Percentiles rank a stretch among this genome's conserved stretches.
Conservation (phyloP, 768 basidiomycete genomes). For the Kwoniella pini region DNA sequence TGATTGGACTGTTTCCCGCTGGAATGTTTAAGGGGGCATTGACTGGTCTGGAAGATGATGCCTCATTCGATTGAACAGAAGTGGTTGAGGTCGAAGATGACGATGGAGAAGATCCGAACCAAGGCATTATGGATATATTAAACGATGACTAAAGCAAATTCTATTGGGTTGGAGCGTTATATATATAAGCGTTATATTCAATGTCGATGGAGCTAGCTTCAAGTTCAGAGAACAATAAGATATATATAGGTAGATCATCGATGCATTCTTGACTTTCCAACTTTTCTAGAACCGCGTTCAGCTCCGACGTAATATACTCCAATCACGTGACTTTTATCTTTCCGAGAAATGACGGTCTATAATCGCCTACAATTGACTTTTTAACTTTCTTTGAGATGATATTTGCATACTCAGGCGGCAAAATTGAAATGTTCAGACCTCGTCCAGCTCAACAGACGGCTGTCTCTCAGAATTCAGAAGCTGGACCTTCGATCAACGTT, state of each 20-base stretch:
- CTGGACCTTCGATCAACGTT: constrained; percentile 22
- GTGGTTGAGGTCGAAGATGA: not conserved
- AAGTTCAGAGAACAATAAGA: not conserved
- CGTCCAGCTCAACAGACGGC: constrained; percentile 8
- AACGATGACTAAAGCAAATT: too few species aligned
- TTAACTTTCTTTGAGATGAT: not conserved
- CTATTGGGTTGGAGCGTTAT: too few species aligned
- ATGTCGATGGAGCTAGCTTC: not conserved
- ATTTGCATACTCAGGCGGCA: too few species aligned
- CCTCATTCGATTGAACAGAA: too few species aligned
- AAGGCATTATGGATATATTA: not conserved
- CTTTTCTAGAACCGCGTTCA: not conserved
- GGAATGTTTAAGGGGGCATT: constrained; percentile 42
- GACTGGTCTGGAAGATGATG: not conserved
- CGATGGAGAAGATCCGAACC: not conserved
- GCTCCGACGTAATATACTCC: not conserved
- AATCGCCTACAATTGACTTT: not conserved
- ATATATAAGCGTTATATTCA: too few species aligned
- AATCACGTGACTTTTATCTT: constrained; percentile 4
- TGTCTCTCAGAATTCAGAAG: not conserved
- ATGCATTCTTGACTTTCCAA: not conserved
- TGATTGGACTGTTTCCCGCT: constrained; percentile 39
- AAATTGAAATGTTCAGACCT: constrained; percentile 25
- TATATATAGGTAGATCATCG: too few species aligned
- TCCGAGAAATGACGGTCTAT: not conserved